A percentile compares a stretch with the other conserved stretches of the same genome.
Conservation (phyloP, 176 grass and related monocot genomes). For the Triticum urartu region DNA sequence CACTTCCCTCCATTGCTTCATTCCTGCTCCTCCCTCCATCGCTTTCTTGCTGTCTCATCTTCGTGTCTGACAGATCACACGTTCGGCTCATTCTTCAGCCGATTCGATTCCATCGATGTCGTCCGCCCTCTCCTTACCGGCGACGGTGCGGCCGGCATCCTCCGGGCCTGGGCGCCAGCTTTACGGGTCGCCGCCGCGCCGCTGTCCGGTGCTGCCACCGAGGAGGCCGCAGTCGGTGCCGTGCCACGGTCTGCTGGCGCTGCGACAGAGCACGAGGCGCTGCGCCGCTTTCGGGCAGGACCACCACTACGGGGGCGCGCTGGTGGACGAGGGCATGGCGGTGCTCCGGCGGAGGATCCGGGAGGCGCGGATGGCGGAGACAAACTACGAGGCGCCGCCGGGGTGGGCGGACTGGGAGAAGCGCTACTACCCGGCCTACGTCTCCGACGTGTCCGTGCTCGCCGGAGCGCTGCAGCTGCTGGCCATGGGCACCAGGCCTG, state of each 20-base stretch:
- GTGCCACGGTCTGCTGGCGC: background rate
- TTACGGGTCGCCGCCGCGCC: background rate
- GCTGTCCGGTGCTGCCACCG: background rate
- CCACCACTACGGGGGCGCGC: constrained; percentile 39
- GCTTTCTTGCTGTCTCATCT: background rate
- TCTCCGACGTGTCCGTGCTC: constrained; percentile 48
- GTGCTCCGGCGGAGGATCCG: constrained; percentile 63
- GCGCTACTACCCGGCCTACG: constrained; percentile 63
- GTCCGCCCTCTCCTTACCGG: background rate
- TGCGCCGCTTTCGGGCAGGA: background rate
- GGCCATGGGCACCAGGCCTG: constrained; percentile 53
- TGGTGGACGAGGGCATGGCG: constrained; percentile 67
- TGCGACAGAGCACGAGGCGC: background rate
- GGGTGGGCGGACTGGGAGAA: constrained; percentile 77
- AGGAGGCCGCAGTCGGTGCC: background rate
- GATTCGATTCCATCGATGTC: background rate
- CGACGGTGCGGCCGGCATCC: background rate
- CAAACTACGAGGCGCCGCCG: constrained; percentile 54
- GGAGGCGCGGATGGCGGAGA: constrained; percentile 58
- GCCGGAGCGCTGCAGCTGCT: constrained; percentile 54
- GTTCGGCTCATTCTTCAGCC: background rate
- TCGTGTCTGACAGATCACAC: background rate
- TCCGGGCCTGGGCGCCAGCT: constrained; percentile 31
- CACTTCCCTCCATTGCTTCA: background rate
- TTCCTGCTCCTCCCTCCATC: background rate